Conservation (phyloP, 2,329 filamentous ascomycete genomes). For the Domatiomyces globalis region DNA sequence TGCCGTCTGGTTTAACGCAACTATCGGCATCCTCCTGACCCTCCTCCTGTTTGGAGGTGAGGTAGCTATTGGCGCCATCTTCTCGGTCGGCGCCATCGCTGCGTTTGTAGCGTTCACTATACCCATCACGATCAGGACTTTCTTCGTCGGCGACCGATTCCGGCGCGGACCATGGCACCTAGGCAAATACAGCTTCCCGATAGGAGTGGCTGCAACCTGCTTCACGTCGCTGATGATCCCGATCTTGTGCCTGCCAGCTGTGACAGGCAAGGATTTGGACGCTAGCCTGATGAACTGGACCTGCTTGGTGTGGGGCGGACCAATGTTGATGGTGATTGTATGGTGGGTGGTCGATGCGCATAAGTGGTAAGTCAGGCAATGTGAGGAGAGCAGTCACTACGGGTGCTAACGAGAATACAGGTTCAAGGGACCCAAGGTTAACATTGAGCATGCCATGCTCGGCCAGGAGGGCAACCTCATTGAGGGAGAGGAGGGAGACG, state of each 20-base stretch:
- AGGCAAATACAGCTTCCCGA: conserved; percentile 43
- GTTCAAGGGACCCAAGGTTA: conserved; percentile 24
- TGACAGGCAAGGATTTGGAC: conserved; percentile 43
- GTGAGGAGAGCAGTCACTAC: conserved; percentile 58
- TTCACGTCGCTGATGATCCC: conserved; percentile 56
- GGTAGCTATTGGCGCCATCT: conserved; percentile 52
- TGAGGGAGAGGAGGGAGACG: conserved; percentile 18
- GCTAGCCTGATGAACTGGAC: conserved; percentile 40
- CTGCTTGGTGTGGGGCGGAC: conserved; percentile 21
- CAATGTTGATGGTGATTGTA: conserved; percentile 21
- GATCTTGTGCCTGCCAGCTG: conserved; percentile 50
- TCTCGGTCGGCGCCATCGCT: conserved; percentile 55
- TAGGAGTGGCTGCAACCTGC: conserved; percentile 41
- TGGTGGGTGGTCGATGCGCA: conserved; percentile 22
- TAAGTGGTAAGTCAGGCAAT: conserved; percentile 37
- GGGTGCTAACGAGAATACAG: conserved; percentile 45
- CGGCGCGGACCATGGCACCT: conserved; percentile 56
- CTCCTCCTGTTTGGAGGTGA: conserved; percentile 52
- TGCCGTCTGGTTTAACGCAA: conserved; percentile 52
- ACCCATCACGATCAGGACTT: conserved; percentile 31
- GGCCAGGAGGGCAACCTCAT: conserved; percentile 27
- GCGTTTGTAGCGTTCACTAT: conserved; percentile 43
- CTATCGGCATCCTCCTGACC: conserved; percentile 45
- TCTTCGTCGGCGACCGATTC: conserved; percentile 47
- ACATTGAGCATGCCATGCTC: conserved; percentile 28